phyloP scores from a whole-genome alignment of 495 filamentous ascomycete genomes.

The Podospora pseudopauciseta region DNA sequence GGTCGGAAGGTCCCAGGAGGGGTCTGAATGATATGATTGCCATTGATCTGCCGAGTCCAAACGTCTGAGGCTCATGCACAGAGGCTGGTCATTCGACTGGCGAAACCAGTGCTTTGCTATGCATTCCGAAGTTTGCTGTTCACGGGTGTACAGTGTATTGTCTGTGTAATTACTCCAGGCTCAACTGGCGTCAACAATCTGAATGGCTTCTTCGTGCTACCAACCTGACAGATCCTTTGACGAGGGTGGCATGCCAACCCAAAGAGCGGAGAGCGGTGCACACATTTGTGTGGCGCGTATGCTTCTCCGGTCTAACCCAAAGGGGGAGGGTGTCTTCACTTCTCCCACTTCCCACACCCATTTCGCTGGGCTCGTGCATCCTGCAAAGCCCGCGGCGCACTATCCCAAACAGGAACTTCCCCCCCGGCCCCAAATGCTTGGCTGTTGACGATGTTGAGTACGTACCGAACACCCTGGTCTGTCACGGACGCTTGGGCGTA shows the following conservation, averaged over 20 bases:
- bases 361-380: slow-evolving; percentile 25
- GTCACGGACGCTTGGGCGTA: slow-evolving; percentile 33
- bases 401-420: slow-evolving; percentile 29
- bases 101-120: slow-evolving; percentile 11
- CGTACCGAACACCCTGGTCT: slow-evolving; percentile 23
- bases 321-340: slow-evolving; percentile 6
- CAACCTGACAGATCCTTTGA: slow-evolving; percentile 6
- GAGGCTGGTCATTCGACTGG: slow-evolving; percentile 1
- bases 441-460: slow-evolving; percentile 23
- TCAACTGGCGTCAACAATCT: slow-evolving; percentile 4
- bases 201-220: not conserved
- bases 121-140: slow-evolving; percentile 4
- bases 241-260: slow-evolving; percentile 3
- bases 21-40: slow-evolving; percentile 27
- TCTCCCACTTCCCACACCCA: slow-evolving; percentile 19
- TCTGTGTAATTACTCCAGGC: slow-evolving; percentile 1
- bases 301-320: slow-evolving; percentile 19
- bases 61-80: slow-evolving; percentile 28
- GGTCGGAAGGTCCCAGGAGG: slow-evolving; percentile 13
- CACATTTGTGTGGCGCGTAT: slow-evolving; percentile 24
- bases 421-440: slow-evolving; percentile 30
- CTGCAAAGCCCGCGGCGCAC: slow-evolving; percentile 22
- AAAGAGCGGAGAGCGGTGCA: slow-evolving; percentile 13
- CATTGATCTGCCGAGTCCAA: slow-evolving; percentile 35
- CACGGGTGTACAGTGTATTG: not conserved